A percentile compares a stretch with the other conserved stretches of the same genome.
Evolutionary conservation across 768 basidiomycete genomes (phyloP).

Genomic region (Auriscalpium microsporum): DNA sequence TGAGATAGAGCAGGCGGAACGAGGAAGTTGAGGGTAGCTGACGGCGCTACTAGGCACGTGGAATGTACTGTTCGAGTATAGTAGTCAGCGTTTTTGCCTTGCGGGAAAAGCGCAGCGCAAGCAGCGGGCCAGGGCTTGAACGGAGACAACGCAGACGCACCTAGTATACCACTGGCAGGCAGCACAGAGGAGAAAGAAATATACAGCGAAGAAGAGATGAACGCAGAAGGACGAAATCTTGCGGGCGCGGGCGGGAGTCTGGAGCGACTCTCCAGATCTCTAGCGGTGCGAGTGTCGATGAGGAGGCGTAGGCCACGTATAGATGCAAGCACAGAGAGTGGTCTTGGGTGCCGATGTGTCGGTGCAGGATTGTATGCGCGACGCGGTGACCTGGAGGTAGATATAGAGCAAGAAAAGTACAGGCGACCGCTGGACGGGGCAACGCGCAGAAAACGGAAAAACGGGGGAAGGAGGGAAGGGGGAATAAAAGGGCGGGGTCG

Average conservation of each 20-base stretch:
- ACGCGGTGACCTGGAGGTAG: background rate
- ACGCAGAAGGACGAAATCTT: background rate
- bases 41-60: background rate
- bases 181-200: background rate
- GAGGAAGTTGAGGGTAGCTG: background rate
- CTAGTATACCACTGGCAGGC: background rate
- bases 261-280: no score
- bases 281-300: background rate
- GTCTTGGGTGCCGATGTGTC: background rate
- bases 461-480: background rate
- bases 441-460: constrained; percentile 2
- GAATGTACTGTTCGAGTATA: background rate
- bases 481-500: background rate
- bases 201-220: constrained; percentile 6
- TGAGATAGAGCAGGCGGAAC: constrained; percentile 9
- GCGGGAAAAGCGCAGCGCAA: background rate
- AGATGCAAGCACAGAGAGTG: background rate
- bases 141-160: background rate
- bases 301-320: background rate
- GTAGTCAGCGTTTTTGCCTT: background rate
- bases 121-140: background rate
- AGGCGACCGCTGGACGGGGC: constrained; percentile 2
- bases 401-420: constrained; percentile 4
- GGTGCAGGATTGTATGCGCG: background rate
- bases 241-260: background rate